A percentile compares a stretch with the other conserved stretches of the same genome.
Conservation (phyloP, 768 basidiomycete genomes). For the Dacryopinax spathularia region DNA sequence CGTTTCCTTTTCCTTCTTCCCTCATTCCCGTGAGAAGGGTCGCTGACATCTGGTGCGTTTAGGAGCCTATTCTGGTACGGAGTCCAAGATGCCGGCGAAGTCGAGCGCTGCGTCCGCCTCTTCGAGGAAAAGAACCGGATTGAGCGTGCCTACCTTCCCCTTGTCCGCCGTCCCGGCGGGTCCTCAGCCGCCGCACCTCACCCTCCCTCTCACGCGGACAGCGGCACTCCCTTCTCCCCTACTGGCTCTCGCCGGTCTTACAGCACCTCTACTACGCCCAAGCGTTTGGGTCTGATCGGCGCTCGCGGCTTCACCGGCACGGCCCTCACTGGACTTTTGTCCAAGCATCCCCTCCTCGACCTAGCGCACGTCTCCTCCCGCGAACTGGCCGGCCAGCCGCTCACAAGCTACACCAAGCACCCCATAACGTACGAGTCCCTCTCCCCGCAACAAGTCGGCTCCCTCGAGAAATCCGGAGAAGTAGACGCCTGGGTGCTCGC, state of each 20-base stretch:
- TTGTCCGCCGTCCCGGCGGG: constrained; percentile 21
- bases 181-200: constrained; percentile 35
- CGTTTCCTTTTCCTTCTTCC: too few species aligned
- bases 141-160: constrained; percentile 78
- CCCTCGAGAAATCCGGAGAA: constrained; percentile 75
- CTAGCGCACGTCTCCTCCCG: constrained; percentile 95
- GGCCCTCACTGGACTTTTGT: constrained; percentile 73
- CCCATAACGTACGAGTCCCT: constrained; percentile 67
- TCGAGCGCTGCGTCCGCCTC: constrained; percentile 64
- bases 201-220: constrained; percentile 37
- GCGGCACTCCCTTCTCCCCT: constrained; percentile 23
- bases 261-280: constrained; percentile 59
- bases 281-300: constrained; percentile 86
- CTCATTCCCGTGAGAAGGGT: neutral
- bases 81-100: constrained; percentile 76
- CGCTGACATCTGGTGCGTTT: neutral
- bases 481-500: constrained; percentile 99
- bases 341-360: constrained; percentile 72
- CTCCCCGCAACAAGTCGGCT: constrained; percentile 59
- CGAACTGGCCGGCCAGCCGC: constrained; percentile 68
- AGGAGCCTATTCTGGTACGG: constrained; percentile 97
- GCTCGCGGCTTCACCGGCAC: constrained; percentile 94
- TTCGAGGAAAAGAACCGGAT: constrained; percentile 58
- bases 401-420: constrained; percentile 70
- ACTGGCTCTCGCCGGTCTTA: constrained; percentile 29